Conservation (phyloP, 495 filamentous ascomycete species). For the Hypoxylon crocopeplum region DNA sequence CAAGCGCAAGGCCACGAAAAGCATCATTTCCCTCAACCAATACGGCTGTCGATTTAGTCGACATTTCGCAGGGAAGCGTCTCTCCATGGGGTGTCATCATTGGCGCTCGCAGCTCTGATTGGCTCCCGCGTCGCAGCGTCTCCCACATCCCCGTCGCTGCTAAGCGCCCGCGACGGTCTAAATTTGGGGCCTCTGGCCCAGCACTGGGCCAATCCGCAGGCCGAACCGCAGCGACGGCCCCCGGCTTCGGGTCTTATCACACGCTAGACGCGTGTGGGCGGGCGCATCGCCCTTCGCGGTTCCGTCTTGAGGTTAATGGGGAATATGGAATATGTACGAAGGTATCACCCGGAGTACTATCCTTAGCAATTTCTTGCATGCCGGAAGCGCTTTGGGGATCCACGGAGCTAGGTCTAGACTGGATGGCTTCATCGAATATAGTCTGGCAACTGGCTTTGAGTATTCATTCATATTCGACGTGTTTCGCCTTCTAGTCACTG, state of each 20-base stretch:
- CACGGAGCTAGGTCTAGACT: conserved; percentile 23
- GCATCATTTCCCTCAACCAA: too few relatives aligned
- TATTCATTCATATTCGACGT: conserved; percentile 34
- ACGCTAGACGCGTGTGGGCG: conserved; percentile 13
- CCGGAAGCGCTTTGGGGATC: conserved; percentile 19
- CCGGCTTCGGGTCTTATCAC: too few relatives aligned
- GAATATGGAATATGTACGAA: conserved; percentile 12
- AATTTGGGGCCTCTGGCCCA: conserved; percentile 17
- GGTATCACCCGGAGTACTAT: conserved; percentile 35
- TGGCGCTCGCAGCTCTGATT: too few relatives aligned
- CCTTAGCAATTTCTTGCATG: conserved; percentile 24
- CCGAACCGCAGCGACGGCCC: too few relatives aligned
- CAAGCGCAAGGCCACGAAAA: too few relatives aligned
- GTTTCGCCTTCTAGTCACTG: conserved; percentile 14
- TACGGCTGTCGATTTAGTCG: too few relatives aligned
- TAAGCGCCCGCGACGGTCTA: conserved; percentile 33
- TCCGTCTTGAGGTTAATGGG: background rate
- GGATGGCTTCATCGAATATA: conserved; percentile 21
- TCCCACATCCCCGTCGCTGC: conserved; percentile 7
- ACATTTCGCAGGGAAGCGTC: too few relatives aligned
- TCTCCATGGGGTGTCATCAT: too few relatives aligned
- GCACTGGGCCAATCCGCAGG: conserved; percentile 28
- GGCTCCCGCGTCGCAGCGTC: too few relatives aligned
- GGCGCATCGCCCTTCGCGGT: conserved; percentile 23
- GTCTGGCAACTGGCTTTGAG: background rate